phyloP scores from a whole-genome alignment of 2,329 filamentous ascomycete genomes.

The Lachnellula suecica region DNA sequence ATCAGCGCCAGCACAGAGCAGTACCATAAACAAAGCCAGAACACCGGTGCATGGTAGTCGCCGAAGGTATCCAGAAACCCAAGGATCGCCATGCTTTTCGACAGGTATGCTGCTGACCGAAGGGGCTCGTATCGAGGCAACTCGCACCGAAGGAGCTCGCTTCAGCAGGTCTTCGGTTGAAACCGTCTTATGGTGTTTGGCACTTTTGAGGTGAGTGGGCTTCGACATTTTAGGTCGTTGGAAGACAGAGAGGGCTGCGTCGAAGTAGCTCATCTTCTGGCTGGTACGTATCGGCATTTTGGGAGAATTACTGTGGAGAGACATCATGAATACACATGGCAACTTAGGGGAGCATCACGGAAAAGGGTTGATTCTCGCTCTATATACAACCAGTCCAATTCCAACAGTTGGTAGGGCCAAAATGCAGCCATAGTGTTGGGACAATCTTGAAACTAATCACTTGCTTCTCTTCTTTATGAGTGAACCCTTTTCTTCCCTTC shows the following conservation, averaged over 20 bases:
- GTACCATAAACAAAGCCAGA: background rate
- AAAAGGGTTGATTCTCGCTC: background rate
- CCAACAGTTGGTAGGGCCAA: background rate
- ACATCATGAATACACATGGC: background rate
- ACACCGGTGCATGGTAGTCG: background rate
- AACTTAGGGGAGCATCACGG: background rate
- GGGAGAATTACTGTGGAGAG: background rate
- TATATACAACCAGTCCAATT: background rate
- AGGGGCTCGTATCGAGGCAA: background rate
- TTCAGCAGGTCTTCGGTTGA: background rate
- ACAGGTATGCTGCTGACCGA: background rate
- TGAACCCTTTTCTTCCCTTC: no score
- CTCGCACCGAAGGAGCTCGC: background rate
- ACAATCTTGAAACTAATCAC: no score
- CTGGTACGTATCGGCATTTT: background rate
- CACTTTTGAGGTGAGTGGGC: background rate
- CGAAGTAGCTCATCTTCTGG: background rate
- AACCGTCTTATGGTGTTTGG: background rate
- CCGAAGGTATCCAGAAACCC: background rate
- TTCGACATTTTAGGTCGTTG: background rate
- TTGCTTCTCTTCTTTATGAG: no score
- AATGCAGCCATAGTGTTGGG: background rate
- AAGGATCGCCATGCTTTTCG: constrained; percentile 1
- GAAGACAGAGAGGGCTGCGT: background rate
- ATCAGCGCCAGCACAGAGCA: constrained; percentile 2